Evolutionary conservation across 768 basidiomycete species (phyloP), one percentile per base, ranked within the genome.

Genomic region (Mrakia blollopis): DNA sequence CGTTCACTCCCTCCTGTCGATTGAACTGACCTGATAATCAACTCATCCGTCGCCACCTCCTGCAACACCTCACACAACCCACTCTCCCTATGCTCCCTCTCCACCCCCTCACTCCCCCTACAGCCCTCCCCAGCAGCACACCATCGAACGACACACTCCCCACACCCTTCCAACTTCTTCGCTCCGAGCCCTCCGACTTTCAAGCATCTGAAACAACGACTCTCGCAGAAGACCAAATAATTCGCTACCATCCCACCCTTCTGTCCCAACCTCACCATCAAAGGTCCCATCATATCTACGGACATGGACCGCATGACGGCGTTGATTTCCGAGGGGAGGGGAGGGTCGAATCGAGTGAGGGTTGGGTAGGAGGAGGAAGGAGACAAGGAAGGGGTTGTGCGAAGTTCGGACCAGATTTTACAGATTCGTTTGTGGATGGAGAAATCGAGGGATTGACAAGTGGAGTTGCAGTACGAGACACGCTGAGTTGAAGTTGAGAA

Each of bases 351-450:
- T n/a, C n/a, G n/a, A n/a, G n/a, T n/a, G n/a, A n/a, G n/a, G n/a
- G n/a, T n/a, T n/a, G n/a, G n/a, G n/a, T n/a, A n/a, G n/a, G n/a
- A n/a, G n/a, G n/a, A n/a, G n/a, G 65, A 39, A 35, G 18, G 13
- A 11, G 4, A 5, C 25, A 23, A 68, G 37, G 35, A 23, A 21
- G 0, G 65, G 65, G 65, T 37, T 44, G 3, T 2, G 2, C 65
- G 32, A 8, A 68, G 3, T 6, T 39, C 65, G 5, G 5, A 21
- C 37, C 35, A 41, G 65, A 25, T 39, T 25, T 68, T 68, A 39
- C 65, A 68, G 65, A 68, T 68, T 18, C n/a, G 39, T 23, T 68
- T 68, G 65, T 68, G 65, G 16, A 39, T n/a, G 23, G 23, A 9
- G 23, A 68, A 68, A 23, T 68, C 65, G 37, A 11, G 13, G 35